These are phyloP conservation scores for Nematocida minor DNA, from an alignment of 371 early-diverging fungal species.

Conservation along the genomic window DNA sequence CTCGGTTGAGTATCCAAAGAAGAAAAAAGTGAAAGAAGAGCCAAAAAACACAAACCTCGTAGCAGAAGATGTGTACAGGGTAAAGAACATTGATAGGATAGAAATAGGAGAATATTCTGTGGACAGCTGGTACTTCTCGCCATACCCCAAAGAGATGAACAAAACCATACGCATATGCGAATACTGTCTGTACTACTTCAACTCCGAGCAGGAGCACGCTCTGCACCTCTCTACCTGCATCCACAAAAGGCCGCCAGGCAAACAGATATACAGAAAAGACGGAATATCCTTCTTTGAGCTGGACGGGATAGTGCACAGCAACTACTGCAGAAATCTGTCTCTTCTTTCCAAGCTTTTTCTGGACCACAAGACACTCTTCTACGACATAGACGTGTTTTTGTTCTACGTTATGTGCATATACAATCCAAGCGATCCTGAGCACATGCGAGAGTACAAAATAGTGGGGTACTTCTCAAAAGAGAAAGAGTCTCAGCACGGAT, in stretches of 20 bases:
- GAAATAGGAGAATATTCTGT: constrained; percentile 74
- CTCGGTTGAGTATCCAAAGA: constrained; percentile 65
- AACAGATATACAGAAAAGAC: constrained; percentile 88
- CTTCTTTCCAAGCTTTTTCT: constrained; percentile 91
- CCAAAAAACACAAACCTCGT: constrained; percentile 9
- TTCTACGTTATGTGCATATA: constrained; percentile 77
- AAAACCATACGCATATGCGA: constrained; percentile 83
- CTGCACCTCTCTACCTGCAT: constrained; percentile 74
- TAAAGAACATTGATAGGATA: constrained; percentile 70
- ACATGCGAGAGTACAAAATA: constrained; percentile 71
- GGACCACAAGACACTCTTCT: constrained; percentile 98
- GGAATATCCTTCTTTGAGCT: constrained; percentile 80
- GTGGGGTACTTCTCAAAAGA: constrained; percentile 99
- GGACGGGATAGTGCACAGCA: constrained; percentile 76
- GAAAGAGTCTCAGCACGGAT: constrained; percentile 78
- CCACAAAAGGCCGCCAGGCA: constrained; percentile 83
- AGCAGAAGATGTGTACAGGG: constrained; percentile 58
- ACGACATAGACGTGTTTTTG: constrained; percentile 94
- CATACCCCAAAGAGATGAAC: constrained; percentile 90
- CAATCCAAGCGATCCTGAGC: constrained; percentile 67
- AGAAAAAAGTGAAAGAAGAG: constrained; percentile 66
- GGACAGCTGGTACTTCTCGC: constrained; percentile 89
- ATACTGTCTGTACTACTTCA: constrained; percentile 88
- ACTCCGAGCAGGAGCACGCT: constrained; percentile 66
- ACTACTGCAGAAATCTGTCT: constrained; percentile 92